phyloP scores from a whole-genome alignment of 2,329 filamentous ascomycete species.

The Cercospora beticola region DNA sequence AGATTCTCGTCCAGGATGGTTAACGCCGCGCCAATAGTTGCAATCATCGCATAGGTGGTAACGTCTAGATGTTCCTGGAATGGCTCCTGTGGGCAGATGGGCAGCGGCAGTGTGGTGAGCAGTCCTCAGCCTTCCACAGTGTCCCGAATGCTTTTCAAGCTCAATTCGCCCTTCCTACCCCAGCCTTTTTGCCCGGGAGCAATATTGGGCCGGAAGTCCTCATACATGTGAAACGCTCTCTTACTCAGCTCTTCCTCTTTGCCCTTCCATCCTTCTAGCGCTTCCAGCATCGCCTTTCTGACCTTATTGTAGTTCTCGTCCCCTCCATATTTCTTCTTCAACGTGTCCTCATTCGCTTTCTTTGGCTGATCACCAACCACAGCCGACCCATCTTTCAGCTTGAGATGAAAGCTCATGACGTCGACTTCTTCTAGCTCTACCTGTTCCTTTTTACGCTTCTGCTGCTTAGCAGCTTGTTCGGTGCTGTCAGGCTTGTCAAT shows the following conservation, averaged over 20 bases:
- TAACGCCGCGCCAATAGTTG: not conserved
- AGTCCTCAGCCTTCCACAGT: constrained; percentile 9
- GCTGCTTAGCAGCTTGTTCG: constrained; percentile 23
- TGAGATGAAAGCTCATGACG: constrained; percentile 37
- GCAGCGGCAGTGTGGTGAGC: not conserved
- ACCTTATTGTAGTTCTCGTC: constrained; percentile 27
- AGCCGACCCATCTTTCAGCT: constrained; percentile 32
- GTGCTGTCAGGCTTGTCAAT: constrained; percentile 29
- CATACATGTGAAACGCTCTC: constrained; percentile 35
- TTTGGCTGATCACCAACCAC: constrained; percentile 27
- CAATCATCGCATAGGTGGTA: not conserved
- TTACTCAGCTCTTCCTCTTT: constrained; percentile 32
- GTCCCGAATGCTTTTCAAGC: constrained; percentile 18
- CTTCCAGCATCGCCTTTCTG: constrained; percentile 25
- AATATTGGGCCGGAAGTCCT: constrained; percentile 34
- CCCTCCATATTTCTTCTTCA: constrained; percentile 33
- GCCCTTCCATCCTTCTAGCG: constrained; percentile 28
- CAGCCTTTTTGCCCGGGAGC: constrained; percentile 34
- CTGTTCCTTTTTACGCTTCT: constrained; percentile 26
- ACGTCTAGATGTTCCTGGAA: not conserved
- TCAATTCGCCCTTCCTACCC: constrained; percentile 35
- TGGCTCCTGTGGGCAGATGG: not conserved
- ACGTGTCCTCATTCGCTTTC: constrained; percentile 26
- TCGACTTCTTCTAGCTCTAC: constrained; percentile 30
- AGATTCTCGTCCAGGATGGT: not conserved